phyloP scores from a whole-genome alignment of 1,139 yeast species.

The Meyerozyma elateridarum region DNA sequence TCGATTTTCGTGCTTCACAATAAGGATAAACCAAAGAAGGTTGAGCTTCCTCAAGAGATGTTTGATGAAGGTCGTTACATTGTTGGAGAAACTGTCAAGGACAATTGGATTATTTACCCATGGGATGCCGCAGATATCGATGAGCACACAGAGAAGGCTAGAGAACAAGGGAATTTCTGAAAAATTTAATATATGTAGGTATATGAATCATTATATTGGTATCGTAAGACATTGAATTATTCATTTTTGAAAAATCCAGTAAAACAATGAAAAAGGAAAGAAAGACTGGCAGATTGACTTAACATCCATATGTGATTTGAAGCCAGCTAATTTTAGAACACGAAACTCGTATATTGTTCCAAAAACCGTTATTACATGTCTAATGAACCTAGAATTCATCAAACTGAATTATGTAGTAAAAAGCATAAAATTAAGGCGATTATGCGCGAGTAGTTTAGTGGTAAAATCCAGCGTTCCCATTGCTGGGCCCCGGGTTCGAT shows the following conservation, averaged over 20 bases:
- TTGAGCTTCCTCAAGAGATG: conserved; percentile 42
- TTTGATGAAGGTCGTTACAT: conserved; percentile 46
- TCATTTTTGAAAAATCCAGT: too few relatives aligned
- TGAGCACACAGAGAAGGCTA: conserved; percentile 34
- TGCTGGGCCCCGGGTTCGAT: conserved; percentile 21
- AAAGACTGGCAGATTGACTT: too few relatives aligned
- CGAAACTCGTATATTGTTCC: too few relatives aligned
- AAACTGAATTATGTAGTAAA: too few relatives aligned
- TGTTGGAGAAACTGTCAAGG: conserved; percentile 51
- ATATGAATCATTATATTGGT: too few relatives aligned
- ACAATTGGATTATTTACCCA: conserved; percentile 60
- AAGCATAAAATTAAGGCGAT: not conserved
- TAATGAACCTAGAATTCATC: too few relatives aligned
- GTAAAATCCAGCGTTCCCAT: conserved; percentile 19
- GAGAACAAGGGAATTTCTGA: conserved; percentile 31
- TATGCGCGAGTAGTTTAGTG: conserved; percentile 18
- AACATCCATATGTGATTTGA: too few relatives aligned
- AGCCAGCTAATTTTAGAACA: too few relatives aligned
- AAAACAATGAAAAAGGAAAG: too few relatives aligned
- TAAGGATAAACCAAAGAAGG: conserved; percentile 77
- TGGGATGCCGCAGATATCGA: conserved; percentile 57
- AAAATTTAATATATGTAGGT: not conserved
- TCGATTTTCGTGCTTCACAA: conserved; percentile 92
- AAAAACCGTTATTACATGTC: too few relatives aligned
- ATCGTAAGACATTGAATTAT: too few relatives aligned